Evolutionary conservation across 371 early-diverging fungal species (phyloP).

Genomic region (Syncephalastrum sp.): DNA sequence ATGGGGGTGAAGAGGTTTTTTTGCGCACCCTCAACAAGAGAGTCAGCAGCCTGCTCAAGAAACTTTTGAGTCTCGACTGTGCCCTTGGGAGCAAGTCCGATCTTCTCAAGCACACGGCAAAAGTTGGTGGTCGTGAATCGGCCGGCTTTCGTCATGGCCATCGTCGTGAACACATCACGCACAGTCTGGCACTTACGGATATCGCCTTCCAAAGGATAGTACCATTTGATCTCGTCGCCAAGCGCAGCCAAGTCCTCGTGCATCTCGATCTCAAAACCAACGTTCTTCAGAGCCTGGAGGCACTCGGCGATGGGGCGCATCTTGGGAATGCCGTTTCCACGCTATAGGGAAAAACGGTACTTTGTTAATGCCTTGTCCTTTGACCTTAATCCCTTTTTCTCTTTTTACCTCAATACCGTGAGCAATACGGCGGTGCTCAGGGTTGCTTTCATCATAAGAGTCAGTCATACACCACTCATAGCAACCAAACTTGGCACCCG

Average conservation of each 20-base stretch:
- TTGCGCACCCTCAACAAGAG: conserved; percentile 75
- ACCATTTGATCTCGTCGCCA: conserved; percentile 77
- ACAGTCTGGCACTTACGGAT: conserved; percentile 53
- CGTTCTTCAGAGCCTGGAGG: conserved; percentile 73
- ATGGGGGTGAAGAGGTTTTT: conserved; percentile 88
- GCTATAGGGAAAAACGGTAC: conserved; percentile 1
- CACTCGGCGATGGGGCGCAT: conserved; percentile 71
- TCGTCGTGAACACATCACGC: conserved; percentile 58
- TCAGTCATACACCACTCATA: conserved; percentile 95
- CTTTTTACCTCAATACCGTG: conserved; percentile 71
- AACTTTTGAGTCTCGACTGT: conserved; percentile 78
- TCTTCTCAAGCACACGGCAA: conserved; percentile 69
- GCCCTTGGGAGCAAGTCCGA: conserved; percentile 83
- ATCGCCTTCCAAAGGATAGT: conserved; percentile 73
- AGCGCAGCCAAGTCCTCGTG: conserved; percentile 68
- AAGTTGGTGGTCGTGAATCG: conserved; percentile 64
- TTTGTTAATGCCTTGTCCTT: background rate
- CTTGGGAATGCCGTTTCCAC: conserved; percentile 85
- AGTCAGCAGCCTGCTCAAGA: conserved; percentile 78
- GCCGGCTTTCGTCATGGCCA: conserved; percentile 56
- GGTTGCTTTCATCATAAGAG: conserved; percentile 72
- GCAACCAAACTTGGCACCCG: conserved; percentile 85
- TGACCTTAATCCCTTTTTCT: background rate
- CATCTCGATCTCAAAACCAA: conserved; percentile 82
- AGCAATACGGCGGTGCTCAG: conserved; percentile 72